Base-by-base conservation (phyloP, 2,329 filamentous ascomycete species). In the Hortaea werneckii region DNA sequence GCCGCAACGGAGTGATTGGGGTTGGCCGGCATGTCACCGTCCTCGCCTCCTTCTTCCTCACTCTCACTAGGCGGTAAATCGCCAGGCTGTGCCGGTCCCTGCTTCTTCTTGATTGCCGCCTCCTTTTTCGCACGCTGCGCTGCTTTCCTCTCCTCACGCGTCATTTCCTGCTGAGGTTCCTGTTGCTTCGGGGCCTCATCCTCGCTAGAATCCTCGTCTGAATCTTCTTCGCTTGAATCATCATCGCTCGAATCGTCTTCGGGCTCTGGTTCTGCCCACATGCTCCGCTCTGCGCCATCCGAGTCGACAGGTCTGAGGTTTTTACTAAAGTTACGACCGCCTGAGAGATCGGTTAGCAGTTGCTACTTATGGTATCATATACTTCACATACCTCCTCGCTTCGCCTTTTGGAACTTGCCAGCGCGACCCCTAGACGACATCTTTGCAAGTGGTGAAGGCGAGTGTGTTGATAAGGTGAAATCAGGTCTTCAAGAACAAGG, bases 391-490 rank as follows among this genome's bases (percentile, higher is more conserved):
- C 90, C 89, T 76, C 90, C 90, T 70, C 90, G 79, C 58, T 87
- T 88, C 57, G 84, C 87, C 74, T 95, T 96, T 73, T 81, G 85
- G 68, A 90, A 95, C 72, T 96, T 96, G 69, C 89, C 87, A 60
- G 85, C 88, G 64, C 89, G 85, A 58, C 87, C 88, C 64, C 87
- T 66, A 20, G 20, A 20, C 20, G 20, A 20, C 20, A 20, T 20
- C 20, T 20, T 20, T 20, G 20, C 20, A 20, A 20, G 20, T 20
- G 4, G 9, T 35, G 32, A 2, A 35, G 32, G 32, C n/a, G 32
- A 9, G 32, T 35, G 32, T 9, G 9, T 35, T 12, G 32, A 12
- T 35, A 10, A 12, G 32, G 20, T 20, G 20, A 4, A 20, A 20
- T 20, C 20, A 20, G 20, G 20, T 20, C 20, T 20, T 20, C 20